phyloP scores from a whole-genome alignment of 192 early-diverging fungal genomes.

The Backusella australiensis region DNA sequence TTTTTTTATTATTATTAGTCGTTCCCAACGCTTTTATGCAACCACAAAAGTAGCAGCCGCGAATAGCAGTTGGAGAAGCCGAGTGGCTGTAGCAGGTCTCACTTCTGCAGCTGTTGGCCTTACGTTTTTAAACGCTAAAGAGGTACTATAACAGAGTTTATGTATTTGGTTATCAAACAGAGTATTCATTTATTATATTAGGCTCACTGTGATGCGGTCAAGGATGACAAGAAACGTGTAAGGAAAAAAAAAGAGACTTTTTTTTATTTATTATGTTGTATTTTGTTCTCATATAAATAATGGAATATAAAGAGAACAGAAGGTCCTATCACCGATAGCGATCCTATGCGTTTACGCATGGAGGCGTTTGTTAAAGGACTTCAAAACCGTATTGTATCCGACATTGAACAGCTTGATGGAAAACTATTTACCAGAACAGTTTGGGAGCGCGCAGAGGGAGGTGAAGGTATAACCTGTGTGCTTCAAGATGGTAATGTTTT shows the following conservation, averaged over 20 bases:
- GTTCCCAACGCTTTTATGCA: constrained; percentile 14
- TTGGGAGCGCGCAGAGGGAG: constrained; percentile 91
- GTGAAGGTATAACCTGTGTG: constrained; percentile 89
- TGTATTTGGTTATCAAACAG: not conserved
- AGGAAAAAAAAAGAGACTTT: not conserved
- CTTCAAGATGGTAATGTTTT: constrained; percentile 90
- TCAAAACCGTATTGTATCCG: constrained; percentile 72
- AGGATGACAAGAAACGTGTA: constrained; percentile 30
- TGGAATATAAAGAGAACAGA: constrained; percentile 21
- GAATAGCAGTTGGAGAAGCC: constrained; percentile 1
- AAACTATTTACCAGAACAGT: constrained; percentile 69
- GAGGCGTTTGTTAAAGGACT: constrained; percentile 71
- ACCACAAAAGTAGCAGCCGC: not conserved
- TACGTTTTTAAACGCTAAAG: constrained; percentile 4
- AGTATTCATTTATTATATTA: not conserved
- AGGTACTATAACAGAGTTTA: not conserved
- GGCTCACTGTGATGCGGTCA: constrained; percentile 30
- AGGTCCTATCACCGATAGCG: constrained; percentile 44
- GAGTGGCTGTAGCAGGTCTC: not conserved
- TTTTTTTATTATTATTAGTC: not conserved
- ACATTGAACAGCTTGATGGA: constrained; percentile 63
- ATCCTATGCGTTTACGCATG: constrained; percentile 83
- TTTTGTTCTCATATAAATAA: not conserved
- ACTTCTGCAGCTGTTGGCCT: constrained; percentile 10
- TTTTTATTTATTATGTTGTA: too few species aligned